phyloP scores from a whole-genome alignment of 2,329 filamentous ascomycete genomes.

The Zelopaecilomyces penicillatus region DNA sequence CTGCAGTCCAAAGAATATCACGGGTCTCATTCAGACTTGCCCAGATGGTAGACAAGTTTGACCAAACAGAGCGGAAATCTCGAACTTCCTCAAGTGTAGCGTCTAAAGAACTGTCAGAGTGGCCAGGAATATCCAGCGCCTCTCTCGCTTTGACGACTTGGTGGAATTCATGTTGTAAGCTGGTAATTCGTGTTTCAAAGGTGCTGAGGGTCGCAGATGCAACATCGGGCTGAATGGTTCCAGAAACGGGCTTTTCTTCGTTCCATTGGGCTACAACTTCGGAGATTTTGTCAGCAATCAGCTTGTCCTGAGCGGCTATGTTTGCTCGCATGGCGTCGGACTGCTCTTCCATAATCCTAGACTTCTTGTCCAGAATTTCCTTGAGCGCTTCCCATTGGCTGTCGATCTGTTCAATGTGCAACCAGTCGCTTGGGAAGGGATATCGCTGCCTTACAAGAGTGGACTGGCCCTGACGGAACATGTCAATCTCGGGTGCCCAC shows the following conservation, averaged over 20 bases:
- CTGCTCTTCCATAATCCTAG: constrained; percentile 92
- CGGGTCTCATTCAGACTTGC: constrained; percentile 88
- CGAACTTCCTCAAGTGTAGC: constrained; percentile 90
- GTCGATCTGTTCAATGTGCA: constrained; percentile 92
- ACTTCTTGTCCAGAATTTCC: constrained; percentile 84
- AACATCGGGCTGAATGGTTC: constrained; percentile 81
- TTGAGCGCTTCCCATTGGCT: constrained; percentile 92
- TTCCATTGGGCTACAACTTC: constrained; percentile 86
- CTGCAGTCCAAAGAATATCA: constrained; percentile 88
- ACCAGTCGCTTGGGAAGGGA: constrained; percentile 88
- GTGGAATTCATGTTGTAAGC: constrained; percentile 76
- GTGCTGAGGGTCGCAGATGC: constrained; percentile 73
- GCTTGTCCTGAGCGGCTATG: constrained; percentile 86
- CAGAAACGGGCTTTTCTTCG: constrained; percentile 93
- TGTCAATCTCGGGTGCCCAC: constrained; percentile 93
- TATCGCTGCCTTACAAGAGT: constrained; percentile 87
- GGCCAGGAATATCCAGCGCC: constrained; percentile 79
- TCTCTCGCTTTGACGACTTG: constrained; percentile 97
- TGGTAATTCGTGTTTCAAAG: constrained; percentile 79
- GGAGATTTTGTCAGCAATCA: constrained; percentile 78
- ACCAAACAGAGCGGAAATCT: constrained; percentile 98
- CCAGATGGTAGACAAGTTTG: constrained; percentile 92
- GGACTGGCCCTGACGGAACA: constrained; percentile 91
- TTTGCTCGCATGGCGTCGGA: constrained; percentile 91
- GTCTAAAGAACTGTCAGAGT: constrained; percentile 71